Conservation (phyloP, 2,329 filamentous ascomycete genomes). For the Macrophomina phaseolina region DNA sequence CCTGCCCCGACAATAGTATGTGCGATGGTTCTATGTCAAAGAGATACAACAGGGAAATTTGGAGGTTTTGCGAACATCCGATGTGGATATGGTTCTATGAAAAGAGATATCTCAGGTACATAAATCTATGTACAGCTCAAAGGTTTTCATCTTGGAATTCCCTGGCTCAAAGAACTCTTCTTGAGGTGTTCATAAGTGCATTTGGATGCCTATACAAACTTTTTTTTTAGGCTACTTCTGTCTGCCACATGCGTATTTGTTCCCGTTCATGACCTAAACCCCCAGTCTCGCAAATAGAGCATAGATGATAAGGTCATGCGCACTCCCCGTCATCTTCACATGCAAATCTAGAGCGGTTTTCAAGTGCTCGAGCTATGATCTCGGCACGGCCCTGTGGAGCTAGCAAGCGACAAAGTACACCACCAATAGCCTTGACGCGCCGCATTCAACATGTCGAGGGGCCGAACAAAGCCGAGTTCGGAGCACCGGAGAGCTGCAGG, state of each 20-base stretch:
- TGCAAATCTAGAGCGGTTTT: neutral
- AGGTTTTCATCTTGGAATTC: neutral
- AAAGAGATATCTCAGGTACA: neutral
- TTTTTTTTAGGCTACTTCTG: too few species aligned
- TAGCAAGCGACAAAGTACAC: neutral
- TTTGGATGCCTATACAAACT: too few species aligned
- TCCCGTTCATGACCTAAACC: neutral
- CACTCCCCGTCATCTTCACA: neutral
- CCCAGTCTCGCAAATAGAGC: neutral
- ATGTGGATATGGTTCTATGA: neutral
- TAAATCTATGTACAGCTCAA: neutral
- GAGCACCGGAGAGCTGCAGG: conserved; percentile 9
- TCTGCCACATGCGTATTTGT: too few species aligned
- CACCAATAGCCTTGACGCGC: neutral
- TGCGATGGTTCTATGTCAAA: neutral
- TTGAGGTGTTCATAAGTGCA: too few species aligned
- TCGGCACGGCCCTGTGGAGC: neutral
- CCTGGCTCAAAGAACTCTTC: too few species aligned
- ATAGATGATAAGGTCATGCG: conserved; percentile 1
- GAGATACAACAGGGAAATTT: neutral
- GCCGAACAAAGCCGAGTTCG: conserved; percentile 19
- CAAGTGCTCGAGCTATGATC: neutral
- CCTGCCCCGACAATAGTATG: neutral
- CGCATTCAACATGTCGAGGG: neutral
- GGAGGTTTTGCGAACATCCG: neutral